Base-by-base conservation (phyloP, 1,139 yeast genomes). In the Kodamaea derodonti region DNA sequence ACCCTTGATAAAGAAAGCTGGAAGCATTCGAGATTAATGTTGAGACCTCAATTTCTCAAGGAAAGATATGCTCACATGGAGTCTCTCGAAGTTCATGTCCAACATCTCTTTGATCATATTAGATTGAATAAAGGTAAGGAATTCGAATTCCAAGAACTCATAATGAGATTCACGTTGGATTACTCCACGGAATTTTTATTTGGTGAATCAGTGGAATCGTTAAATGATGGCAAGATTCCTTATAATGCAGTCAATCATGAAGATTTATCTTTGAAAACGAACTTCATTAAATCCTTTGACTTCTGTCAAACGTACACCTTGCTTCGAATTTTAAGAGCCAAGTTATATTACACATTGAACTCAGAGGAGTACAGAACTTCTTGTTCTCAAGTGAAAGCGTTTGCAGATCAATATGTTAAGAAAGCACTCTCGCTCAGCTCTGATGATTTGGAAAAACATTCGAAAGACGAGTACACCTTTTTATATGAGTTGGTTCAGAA, bases 1-100 rank as follows among this genome's bases (percentile, higher is more conserved):
- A 75, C 80, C 2, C 60, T 73, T 25, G 77, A 73, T 38, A 78
- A 76, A 9, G 65, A 58, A 26, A 77, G 73, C 4, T 76, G 83
- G 83, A 71, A 73, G 46, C 78, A 75, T 48, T 68, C 79, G 14
- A 58, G 83, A 33, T 70, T 78, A 2, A 59, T 77, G 73, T 65
- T 77, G 46, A 62, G 81, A 39, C 82, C 83, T 1, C 80, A 75
- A 52, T 77, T 77, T 53, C 64, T 74, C 15, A 61, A 78, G 39
- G 79, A 74, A 45, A 79, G 75, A 50, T 67, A 76, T 29, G 65
- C 72, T 10, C 79, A 73, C 43, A 67, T 75, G 29, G 58, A 60
- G 37, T 42, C 64, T 20, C 61, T 76, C 43, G 78, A 73, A 45
- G 65, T 64, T n/a, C 79, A 74, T 41, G 45, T 72, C 12, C 65